These are phyloP conservation scores for Monosporascus sp. DNA, from an alignment of 2,329 filamentous ascomycete species.

Conservation along the genomic window DNA sequence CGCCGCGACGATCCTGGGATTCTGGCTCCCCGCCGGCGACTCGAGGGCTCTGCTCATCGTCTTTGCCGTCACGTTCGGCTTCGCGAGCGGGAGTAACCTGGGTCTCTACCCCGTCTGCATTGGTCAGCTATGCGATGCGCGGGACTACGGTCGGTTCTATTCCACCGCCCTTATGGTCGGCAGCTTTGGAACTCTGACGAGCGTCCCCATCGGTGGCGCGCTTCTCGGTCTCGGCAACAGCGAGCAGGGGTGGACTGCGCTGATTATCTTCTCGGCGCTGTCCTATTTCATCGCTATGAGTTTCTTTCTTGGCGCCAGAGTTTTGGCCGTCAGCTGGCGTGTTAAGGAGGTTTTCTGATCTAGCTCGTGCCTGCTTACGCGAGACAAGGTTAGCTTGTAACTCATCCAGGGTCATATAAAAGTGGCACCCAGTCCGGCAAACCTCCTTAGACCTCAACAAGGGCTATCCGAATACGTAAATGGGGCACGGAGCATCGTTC, in stretches of 20 bases:
- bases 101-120: slow-evolving; percentile 74
- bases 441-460: no score
- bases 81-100: slow-evolving; percentile 74
- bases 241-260: slow-evolving; percentile 19
- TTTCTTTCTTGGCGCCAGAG: slow-evolving; percentile 21
- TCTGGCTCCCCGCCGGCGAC: slow-evolving; percentile 64
- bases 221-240: slow-evolving; percentile 14
- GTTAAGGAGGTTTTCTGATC: slow-evolving; percentile 20
- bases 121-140: slow-evolving; percentile 71
- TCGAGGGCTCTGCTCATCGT: slow-evolving; percentile 55
- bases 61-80: slow-evolving; percentile 71
- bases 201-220: slow-evolving; percentile 39
- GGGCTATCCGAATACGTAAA: no score
- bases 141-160: slow-evolving; percentile 71
- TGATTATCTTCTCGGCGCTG: slow-evolving; percentile 23
- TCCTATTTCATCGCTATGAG: slow-evolving; percentile 24
- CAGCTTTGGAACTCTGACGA: slow-evolving; percentile 59
- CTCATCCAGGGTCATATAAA: background rate
- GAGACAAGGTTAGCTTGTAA: background rate
- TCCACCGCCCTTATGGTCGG: slow-evolving; percentile 74
- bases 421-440: background rate
- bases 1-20: slow-evolving; percentile 51
- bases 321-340: slow-evolving; percentile 22
- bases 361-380: background rate
- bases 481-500: no score